These are phyloP conservation scores for Debaryomyces maramus DNA, from an alignment of 805 yeast genomes.

Conservation along the genomic window DNA sequence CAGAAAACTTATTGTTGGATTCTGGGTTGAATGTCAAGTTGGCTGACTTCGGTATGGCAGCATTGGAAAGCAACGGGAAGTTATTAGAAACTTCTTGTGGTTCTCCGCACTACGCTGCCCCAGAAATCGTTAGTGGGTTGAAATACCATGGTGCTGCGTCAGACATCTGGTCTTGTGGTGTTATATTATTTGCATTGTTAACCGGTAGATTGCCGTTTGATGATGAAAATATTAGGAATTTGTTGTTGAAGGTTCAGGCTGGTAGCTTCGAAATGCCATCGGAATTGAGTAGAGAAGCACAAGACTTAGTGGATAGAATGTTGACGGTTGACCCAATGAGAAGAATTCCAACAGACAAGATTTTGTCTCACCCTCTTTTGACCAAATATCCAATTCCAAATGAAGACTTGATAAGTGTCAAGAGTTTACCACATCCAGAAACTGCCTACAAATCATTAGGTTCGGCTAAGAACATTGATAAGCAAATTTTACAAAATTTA, in stretches of 20 bases:
- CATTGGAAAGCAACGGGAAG: slow-evolving; percentile 79
- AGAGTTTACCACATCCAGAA: slow-evolving; percentile 54
- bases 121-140: slow-evolving; percentile 94
- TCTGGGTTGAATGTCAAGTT: slow-evolving; percentile 86
- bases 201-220: slow-evolving; percentile 97
- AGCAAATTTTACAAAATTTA: slow-evolving; percentile 53
- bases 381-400: slow-evolving; percentile 50
- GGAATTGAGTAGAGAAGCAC: slow-evolving; percentile 78
- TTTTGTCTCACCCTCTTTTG: slow-evolving; percentile 78
- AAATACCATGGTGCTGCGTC: slow-evolving; percentile 96
- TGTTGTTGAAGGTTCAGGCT: slow-evolving; percentile 85
- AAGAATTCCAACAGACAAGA: slow-evolving; percentile 76
- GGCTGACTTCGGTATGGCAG: slow-evolving; percentile 99
- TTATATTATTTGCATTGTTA: slow-evolving; percentile 85
- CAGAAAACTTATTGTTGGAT: slow-evolving; percentile 78
- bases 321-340: slow-evolving; percentile 76
- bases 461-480: slow-evolving; percentile 48
- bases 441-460: slow-evolving; percentile 53
- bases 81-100: slow-evolving; percentile 95
- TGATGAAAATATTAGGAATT: slow-evolving; percentile 88
- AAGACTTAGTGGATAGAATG: slow-evolving; percentile 79
- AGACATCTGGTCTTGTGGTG: slow-evolving; percentile 98
- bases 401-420: slow-evolving; percentile 45
- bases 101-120: slow-evolving; percentile 97
- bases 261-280: slow-evolving; percentile 85